Percentiles rank a stretch among this genome's conserved stretches.
Evolutionary conservation across 345 rosid species (phyloP).

Genomic region (Xanthoceras sorbifolium): DNA sequence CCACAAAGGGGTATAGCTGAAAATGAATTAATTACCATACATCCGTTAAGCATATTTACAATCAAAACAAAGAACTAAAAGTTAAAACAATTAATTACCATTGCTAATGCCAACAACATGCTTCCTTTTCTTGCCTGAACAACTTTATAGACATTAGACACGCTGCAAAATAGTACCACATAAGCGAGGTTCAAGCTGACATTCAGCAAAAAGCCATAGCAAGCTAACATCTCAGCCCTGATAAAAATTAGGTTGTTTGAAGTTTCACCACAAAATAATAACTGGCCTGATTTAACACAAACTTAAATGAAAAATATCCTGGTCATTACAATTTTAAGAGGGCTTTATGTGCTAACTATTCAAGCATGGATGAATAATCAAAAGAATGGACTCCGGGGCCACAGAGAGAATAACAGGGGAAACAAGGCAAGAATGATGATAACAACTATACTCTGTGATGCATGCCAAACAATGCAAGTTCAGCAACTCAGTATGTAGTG

Average conservation of each 20-base stretch:
- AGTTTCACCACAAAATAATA: not conserved
- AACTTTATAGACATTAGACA: slow-evolving; percentile 73
- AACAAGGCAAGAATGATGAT: not conserved
- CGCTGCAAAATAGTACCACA: slow-evolving; percentile 43
- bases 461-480: not conserved
- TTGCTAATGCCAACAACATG: slow-evolving; percentile 85
- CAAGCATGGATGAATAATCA: not conserved
- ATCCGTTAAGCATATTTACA: slow-evolving; percentile 16
- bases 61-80: not conserved
- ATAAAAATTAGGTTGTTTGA: not conserved
- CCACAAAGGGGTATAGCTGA: slow-evolving; percentile 83
- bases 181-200: slow-evolving; percentile 20
- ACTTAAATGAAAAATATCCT: not conserved
- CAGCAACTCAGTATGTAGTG: slow-evolving; percentile 2
- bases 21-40: slow-evolving; percentile 24
- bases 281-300: not conserved
- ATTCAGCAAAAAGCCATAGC: slow-evolving; percentile 1
- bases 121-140: slow-evolving; percentile 84
- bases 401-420: not conserved
- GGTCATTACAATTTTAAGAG: not conserved
- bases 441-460: not conserved
- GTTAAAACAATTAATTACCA: slow-evolving; percentile 50
- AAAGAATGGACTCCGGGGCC: not conserved
- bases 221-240: not conserved
- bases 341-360: not conserved